A percentile compares a stretch with the other conserved stretches of the same genome.
Conservation (phyloP, 1,284 basidiomycete genomes). For the Ceratobasidium sp. region DNA sequence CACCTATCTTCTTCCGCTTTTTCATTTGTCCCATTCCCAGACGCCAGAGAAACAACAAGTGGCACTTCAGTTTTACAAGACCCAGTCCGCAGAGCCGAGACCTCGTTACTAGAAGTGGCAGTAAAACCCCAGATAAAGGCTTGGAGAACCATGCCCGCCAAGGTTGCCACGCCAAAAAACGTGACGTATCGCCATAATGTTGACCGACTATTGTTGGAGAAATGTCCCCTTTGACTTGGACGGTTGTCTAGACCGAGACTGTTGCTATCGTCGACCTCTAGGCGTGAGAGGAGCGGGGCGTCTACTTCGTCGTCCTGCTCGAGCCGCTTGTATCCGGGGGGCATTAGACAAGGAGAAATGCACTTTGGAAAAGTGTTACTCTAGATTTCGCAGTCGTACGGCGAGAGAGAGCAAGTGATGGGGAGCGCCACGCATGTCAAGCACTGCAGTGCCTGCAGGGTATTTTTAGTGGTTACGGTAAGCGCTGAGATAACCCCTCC, state of each 20-base stretch:
- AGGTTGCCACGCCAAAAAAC: constrained; percentile 4
- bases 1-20: constrained; percentile 27
- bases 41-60: neutral
- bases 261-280: constrained; percentile 53
- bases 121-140: neutral
- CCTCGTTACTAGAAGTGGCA: neutral
- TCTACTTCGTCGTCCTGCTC: constrained; percentile 14
- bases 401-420: neutral
- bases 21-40: neutral
- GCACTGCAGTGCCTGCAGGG: neutral
- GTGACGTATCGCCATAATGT: neutral
- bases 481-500: neutral
- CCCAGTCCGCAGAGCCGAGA: neutral
- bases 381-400: neutral
- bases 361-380: neutral
- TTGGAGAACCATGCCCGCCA: constrained; percentile 25
- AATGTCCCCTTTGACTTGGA: neutral
- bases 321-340: constrained; percentile 1
- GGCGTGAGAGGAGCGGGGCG: constrained; percentile 6
- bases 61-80: neutral
- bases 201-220: neutral
- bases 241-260: constrained; percentile 47
- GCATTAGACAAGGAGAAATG: neutral
- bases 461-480: neutral
- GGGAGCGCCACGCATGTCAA: neutral